Percentiles rank a stretch among this genome's conserved stretches.
Evolutionary conservation across 1,284 basidiomycete species (phyloP).

Genomic region (Phenoliferia sp.): DNA sequence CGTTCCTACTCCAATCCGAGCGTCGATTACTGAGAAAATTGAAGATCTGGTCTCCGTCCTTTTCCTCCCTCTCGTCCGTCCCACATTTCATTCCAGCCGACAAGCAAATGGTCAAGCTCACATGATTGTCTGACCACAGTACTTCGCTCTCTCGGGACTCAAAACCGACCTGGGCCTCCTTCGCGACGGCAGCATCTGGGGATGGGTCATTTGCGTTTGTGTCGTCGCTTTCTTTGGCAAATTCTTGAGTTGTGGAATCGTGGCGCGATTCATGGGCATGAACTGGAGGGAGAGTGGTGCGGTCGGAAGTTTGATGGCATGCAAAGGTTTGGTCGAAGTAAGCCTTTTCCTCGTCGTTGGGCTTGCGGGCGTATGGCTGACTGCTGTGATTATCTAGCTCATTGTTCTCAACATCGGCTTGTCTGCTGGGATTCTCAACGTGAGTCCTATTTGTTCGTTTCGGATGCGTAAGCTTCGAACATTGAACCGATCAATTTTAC

Average conservation of each 20-base stretch:
- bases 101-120: slow-evolving; percentile 33
- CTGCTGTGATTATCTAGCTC: slow-evolving; percentile 47
- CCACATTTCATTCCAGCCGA: slow-evolving; percentile 32
- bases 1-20: slow-evolving; percentile 79
- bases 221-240: slow-evolving; percentile 53
- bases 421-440: slow-evolving; percentile 69
- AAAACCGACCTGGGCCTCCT: slow-evolving; percentile 76
- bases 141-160: slow-evolving; percentile 48
- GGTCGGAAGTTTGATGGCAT: slow-evolving; percentile 79
- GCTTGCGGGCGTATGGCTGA: slow-evolving; percentile 49
- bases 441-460: too few relatives aligned
- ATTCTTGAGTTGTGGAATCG: slow-evolving; percentile 60
- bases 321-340: slow-evolving; percentile 34
- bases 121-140: slow-evolving; percentile 21
- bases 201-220: slow-evolving; percentile 74
- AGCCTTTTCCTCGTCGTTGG: neutral
- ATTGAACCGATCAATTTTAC: too few relatives aligned
- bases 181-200: slow-evolving; percentile 69
- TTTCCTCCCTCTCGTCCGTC: slow-evolving; percentile 58
- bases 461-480: too few relatives aligned
- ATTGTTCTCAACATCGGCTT: slow-evolving; percentile 91
- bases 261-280: slow-evolving; percentile 65
- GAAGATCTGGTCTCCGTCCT: slow-evolving; percentile 65
- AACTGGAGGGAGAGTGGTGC: slow-evolving; percentile 73
- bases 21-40: slow-evolving; percentile 60